phyloP scores from a whole-genome alignment of 192 early-diverging fungal genomes.

The Diversispora epigaea region DNA sequence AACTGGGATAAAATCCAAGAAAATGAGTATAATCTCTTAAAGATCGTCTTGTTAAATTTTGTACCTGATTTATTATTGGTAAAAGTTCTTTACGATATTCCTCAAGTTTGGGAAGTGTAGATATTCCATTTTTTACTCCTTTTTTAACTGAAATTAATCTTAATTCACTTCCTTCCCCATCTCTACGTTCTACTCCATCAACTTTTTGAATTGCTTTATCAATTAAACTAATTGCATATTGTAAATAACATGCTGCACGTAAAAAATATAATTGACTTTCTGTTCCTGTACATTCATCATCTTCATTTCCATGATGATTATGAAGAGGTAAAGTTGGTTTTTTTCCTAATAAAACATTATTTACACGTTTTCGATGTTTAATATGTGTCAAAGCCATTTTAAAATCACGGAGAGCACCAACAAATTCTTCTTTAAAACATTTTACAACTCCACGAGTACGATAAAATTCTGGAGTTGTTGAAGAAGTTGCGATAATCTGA shows the following conservation, averaged over 20 bases:
- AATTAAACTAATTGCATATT: constrained; percentile 28
- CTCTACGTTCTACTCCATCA: constrained; percentile 20
- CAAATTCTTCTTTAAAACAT: constrained; percentile 31
- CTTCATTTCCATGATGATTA: constrained; percentile 25
- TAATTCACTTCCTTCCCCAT: constrained; percentile 20
- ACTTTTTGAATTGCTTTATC: constrained; percentile 32
- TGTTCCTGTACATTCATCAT: constrained; percentile 25
- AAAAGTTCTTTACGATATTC: constrained; percentile 16
- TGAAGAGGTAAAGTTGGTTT: constrained; percentile 18
- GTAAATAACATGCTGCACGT: constrained; percentile 28
- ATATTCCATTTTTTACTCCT: not conserved
- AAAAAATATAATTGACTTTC: constrained; percentile 29
- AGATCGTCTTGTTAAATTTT: constrained; percentile 21
- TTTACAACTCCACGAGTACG: constrained; percentile 29
- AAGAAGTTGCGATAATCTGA: constrained; percentile 22
- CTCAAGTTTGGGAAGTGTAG: not conserved
- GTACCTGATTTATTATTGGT: constrained; percentile 24
- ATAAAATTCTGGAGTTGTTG: constrained; percentile 28
- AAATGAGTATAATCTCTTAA: constrained; percentile 26
- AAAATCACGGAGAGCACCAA: constrained; percentile 28
- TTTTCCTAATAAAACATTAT: constrained; percentile 22
- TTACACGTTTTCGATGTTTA: constrained; percentile 30
- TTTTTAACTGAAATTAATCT: constrained; percentile 11
- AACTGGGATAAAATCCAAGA: constrained; percentile 21
- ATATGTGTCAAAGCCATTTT: constrained; percentile 25